Conservation (phyloP, 2,329 filamentous ascomycete genomes). For the Ophiostoma angusticollis region DNA sequence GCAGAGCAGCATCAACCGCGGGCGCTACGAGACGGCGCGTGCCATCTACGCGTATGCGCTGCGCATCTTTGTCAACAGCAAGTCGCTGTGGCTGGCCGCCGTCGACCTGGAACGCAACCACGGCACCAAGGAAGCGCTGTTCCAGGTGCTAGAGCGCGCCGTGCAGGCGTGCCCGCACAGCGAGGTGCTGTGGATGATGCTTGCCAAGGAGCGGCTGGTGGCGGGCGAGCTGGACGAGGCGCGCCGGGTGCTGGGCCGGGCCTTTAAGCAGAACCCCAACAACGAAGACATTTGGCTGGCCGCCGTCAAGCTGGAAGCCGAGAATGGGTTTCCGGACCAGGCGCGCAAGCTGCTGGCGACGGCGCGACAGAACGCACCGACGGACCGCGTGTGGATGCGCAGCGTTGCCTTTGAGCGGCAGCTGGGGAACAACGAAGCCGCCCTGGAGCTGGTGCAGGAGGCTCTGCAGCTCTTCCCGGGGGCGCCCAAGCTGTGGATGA, state of each 20-base stretch:
- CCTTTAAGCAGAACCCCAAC: slow-evolving; percentile 89
- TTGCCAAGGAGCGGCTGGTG: slow-evolving; percentile 90
- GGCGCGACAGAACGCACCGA: slow-evolving; percentile 78
- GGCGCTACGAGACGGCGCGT: slow-evolving; percentile 76
- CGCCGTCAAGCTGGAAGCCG: slow-evolving; percentile 90
- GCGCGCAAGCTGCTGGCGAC: slow-evolving; percentile 70
- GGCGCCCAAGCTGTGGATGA: slow-evolving; percentile 88
- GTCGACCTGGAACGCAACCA: slow-evolving; percentile 86
- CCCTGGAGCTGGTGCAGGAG: slow-evolving; percentile 76
- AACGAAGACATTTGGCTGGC: slow-evolving; percentile 98
- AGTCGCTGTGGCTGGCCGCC: slow-evolving; percentile 78
- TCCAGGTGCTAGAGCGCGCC: slow-evolving; percentile 78
- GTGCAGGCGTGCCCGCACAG: slow-evolving; percentile 87
- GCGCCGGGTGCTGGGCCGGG: slow-evolving; percentile 69
- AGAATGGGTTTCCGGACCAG: slow-evolving; percentile 69
- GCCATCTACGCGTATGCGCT: slow-evolving; percentile 89
- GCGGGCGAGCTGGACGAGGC: slow-evolving; percentile 79
- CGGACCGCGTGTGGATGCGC: slow-evolving; percentile 95
- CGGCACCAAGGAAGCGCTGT: slow-evolving; percentile 60
- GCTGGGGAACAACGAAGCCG: slow-evolving; percentile 62
- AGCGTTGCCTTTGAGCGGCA: slow-evolving; percentile 88
- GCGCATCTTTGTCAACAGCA: slow-evolving; percentile 78
- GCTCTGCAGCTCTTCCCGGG: slow-evolving; percentile 77
- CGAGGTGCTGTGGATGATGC: slow-evolving; percentile 89
- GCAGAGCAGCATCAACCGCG: slow-evolving; percentile 64